Conservation (phyloP, 768 basidiomycete genomes). For the Mycena polygramma region DNA sequence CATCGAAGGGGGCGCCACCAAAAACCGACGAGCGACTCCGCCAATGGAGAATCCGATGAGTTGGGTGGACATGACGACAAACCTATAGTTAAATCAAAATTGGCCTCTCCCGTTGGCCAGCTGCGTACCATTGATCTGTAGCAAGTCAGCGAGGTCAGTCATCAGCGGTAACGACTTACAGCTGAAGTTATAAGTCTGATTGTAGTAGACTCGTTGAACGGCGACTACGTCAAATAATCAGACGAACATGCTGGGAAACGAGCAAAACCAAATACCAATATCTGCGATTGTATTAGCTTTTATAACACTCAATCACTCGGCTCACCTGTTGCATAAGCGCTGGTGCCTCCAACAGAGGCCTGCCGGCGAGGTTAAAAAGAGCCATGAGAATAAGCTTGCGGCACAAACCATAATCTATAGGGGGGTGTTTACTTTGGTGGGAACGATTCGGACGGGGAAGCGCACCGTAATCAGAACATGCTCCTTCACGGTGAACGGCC, state of each 20-base stretch:
- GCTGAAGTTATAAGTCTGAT: conserved; percentile 70
- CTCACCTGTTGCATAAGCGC: conserved; percentile 32
- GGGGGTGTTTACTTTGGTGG: not conserved
- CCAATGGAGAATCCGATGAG: conserved; percentile 89
- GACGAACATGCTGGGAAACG: not conserved
- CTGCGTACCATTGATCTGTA: conserved; percentile 68
- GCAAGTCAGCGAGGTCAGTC: not conserved
- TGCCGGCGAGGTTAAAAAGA: conserved; percentile 21
- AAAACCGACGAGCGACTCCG: conserved; percentile 77
- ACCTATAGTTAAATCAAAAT: conserved; percentile 42
- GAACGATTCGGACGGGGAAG: too few relatives aligned
- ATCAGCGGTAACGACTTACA: conserved; percentile 52
- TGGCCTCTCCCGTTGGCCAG: too few relatives aligned
- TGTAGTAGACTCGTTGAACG: conserved; percentile 81
- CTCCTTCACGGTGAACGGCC: conserved; percentile 76
- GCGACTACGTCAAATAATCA: conserved; percentile 62
- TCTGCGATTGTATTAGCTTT: not conserved
- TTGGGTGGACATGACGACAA: conserved; percentile 81
- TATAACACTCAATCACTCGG: not conserved
- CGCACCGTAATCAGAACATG: conserved; percentile 68
- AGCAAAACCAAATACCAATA: conserved; percentile 18
- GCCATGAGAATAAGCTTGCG: not conserved
- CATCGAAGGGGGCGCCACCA: conserved; percentile 80
- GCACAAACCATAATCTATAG: conserved; percentile 28
- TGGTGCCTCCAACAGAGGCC: conserved; percentile 40